Evolutionary conservation across 495 filamentous ascomycete species (phyloP), one percentile per base, ranked within the genome.

Genomic region (Podospora bellae-mahoneyi): DNA sequence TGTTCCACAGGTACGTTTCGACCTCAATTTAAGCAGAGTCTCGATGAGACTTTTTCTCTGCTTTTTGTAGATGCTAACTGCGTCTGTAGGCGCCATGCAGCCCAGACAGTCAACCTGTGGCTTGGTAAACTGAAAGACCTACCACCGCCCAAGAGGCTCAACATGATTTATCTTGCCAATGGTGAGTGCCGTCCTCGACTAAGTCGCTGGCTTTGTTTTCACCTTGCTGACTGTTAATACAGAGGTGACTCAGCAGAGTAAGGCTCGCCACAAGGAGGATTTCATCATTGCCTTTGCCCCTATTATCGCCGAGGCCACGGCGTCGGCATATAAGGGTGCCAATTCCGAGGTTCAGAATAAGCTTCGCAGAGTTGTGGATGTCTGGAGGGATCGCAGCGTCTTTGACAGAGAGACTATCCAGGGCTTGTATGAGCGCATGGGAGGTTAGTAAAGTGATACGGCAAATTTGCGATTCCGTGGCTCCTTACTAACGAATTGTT

Each of bases 211-310:
- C 23, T 26, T 10, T 30, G 76, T 79, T 39, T 69, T 26, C 58
- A 60, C 6, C 28, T 28, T 13, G 59, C 16, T 20, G 48, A 58
- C 55, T 18, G 6, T 58, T 20, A 15, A 4, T 71, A 66, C 76
- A 96, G 95, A 99, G 83, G 92, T 99, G 57, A 89, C 90, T 26
- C 95, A 99, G 75, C 94, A 97, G 75, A 96, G 93, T 10, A 96
- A 94, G 75, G 92, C 90, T 23, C 90, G 93, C 56, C 87, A 88
- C 58, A 97, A 96, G 80, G 87, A 93, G 39, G 95, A 99, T 65
- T 99, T 99, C 71, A 79, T 97, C 18, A 86, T 90, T 30, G 93
- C 95, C 4, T 97, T 97, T 77, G 90, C 92, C 4, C 92, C 93
- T 9, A 87, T 96, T 72, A 91, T 99, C 65, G 92, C 89, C 2